Base-by-base conservation (phyloP, 192 early-diverging fungal genomes). In the Rhizophagus prolifer region DNA sequence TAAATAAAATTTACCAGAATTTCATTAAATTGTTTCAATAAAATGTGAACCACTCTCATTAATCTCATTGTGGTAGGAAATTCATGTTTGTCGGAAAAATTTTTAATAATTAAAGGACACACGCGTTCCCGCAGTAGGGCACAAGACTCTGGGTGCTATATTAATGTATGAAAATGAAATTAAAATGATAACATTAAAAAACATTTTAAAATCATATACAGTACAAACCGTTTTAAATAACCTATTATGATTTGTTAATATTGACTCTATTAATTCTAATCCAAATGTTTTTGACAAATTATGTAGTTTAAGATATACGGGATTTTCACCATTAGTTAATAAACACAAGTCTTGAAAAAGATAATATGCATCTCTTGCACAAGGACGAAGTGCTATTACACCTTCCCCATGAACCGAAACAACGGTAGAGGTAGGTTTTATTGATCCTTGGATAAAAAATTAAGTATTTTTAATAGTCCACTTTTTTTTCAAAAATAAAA, bases 291-390 rank as follows among this genome's bases (percentile, higher is more conserved):
- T 91, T 44, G 93, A 87, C 50, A 88, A 84, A 70, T 75, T 81
- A 58, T 73, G 60, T 16, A 88, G 72, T 36, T 80, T 75, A 36
- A 90, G 81, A 44, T 93, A 97, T 26, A 85, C 83, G 1, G 94
- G 83, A 19, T 86, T 83, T 70, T 91, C 89, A 14, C 88, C 92
- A 41, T 88, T 86, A 0, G 91, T 93, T 65, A 97, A 75, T 38
- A 92, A 78, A 70, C 95, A 98, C 60, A 98, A 81, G 75, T 98
- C 97, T 87, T 94, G 91, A 77, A 98, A 92, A 1, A 98, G 86
- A 82, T 91, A 86, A 82, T 88, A 93, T n/a, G 95, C 96, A 67
- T 98, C 96, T 70, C 88, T 90, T 4, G 88, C 88, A 78, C 88
- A 90, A 79, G 85, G 87, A 54, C 84, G 85, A 54, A 88, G 77